A percentile compares a stretch with the other conserved stretches of the same genome.
These are phyloP conservation scores for Teunomyces stri DNA, from an alignment of 805 yeast species.

Conservation along the genomic window DNA sequence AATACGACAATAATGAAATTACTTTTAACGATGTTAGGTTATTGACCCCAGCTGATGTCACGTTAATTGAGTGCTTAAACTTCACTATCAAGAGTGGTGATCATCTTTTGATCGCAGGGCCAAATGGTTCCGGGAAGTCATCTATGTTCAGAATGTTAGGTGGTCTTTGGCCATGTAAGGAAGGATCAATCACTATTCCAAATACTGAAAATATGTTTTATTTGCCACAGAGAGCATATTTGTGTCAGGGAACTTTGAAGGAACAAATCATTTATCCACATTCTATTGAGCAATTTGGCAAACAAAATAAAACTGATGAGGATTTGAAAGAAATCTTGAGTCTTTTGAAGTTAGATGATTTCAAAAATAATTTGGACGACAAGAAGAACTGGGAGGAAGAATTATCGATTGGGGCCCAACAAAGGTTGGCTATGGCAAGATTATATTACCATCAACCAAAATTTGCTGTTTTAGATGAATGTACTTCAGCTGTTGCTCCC, in stretches of 20 bases:
- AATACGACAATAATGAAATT: slow-evolving; percentile 49
- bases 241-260: slow-evolving; percentile 73
- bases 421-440: slow-evolving; percentile 89
- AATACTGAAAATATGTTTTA: slow-evolving; percentile 69
- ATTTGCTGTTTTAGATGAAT: slow-evolving; percentile 93
- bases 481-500: slow-evolving; percentile 91
- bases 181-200: slow-evolving; percentile 62
- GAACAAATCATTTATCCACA: slow-evolving; percentile 92
- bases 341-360: slow-evolving; percentile 58
- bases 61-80: slow-evolving; percentile 60
- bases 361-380: slow-evolving; percentile 45
- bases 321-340: slow-evolving; percentile 53
- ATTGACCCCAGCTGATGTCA: slow-evolving; percentile 80
- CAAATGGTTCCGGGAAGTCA: slow-evolving; percentile 95
- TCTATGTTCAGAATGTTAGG: slow-evolving; percentile 88
- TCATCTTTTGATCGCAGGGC: slow-evolving; percentile 87
- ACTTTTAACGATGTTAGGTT: slow-evolving; percentile 76
- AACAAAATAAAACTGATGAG: slow-evolving; percentile 42
- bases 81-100: slow-evolving; percentile 79
- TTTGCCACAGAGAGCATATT: slow-evolving; percentile 89
- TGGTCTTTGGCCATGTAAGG: slow-evolving; percentile 84
- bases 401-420: slow-evolving; percentile 88
- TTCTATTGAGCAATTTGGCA: slow-evolving; percentile 54
- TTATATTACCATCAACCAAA: slow-evolving; percentile 87
- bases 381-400: slow-evolving; percentile 85